phyloP scores from a whole-genome alignment of 2,329 filamentous ascomycete species.

The Fusarium algeriense region DNA sequence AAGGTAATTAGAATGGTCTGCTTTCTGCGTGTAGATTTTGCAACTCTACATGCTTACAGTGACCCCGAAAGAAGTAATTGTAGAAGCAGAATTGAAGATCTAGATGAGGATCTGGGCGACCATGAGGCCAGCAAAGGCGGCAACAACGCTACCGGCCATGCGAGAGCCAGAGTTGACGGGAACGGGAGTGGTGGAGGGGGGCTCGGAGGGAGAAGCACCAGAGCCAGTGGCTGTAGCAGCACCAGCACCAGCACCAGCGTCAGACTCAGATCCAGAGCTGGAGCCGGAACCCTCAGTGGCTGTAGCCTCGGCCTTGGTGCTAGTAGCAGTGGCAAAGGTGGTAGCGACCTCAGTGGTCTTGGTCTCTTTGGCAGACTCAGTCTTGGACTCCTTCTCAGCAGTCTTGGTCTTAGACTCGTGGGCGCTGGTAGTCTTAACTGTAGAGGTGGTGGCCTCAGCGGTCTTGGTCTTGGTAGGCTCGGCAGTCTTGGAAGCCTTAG shows the following conservation, averaged over 20 bases:
- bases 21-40: conserved; percentile 42
- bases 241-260: conserved; percentile 23
- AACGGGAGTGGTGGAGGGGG: conserved; percentile 27
- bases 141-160: conserved; percentile 45
- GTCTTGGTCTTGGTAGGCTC: conserved; percentile 34
- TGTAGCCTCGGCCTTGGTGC: conserved; percentile 17
- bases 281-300: conserved; percentile 29
- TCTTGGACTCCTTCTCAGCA: conserved; percentile 14
- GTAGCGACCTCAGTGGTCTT: conserved; percentile 29
- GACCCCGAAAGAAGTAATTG: conserved; percentile 37
- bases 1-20: conserved; percentile 50
- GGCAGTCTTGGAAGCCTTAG: conserved; percentile 28
- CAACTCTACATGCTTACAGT: conserved; percentile 45
- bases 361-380: conserved; percentile 18
- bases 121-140: conserved; percentile 48
- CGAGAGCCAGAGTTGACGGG: conserved; percentile 47
- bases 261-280: conserved; percentile 34
- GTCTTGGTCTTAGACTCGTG: conserved; percentile 33
- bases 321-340: conserved; percentile 36
- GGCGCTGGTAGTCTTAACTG: conserved; percentile 24
- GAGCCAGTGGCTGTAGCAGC: conserved; percentile 20
- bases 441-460: conserved; percentile 19
- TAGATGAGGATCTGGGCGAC: conserved; percentile 51
- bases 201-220: conserved; percentile 26
- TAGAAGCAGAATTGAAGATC: conserved; percentile 45